Conservation (phyloP, 1,139 yeast species). For the Suhomyces bolitotheri region DNA sequence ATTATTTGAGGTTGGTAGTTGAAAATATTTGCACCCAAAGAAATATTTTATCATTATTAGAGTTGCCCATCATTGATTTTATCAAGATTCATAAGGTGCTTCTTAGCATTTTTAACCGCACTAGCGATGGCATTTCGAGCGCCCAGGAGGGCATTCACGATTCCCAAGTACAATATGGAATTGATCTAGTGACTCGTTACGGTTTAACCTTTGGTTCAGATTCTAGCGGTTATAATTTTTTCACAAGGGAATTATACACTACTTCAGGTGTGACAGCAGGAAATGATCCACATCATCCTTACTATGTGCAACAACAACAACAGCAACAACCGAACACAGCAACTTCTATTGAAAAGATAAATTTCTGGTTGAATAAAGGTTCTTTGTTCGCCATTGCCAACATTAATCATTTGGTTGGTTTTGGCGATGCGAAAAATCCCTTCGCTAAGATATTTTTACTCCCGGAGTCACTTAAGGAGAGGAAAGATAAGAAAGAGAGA, state of each 20-base stretch:
- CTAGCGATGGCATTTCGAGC: conserved; percentile 14
- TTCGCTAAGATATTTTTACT: conserved; percentile 70
- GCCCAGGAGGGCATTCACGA: conserved; percentile 38
- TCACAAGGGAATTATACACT: conserved; percentile 50
- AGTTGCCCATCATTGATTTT: conserved; percentile 63
- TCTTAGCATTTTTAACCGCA: conserved; percentile 43
- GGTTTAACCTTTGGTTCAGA: conserved; percentile 73
- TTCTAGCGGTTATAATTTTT: conserved; percentile 64
- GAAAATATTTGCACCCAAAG: conserved; percentile 77
- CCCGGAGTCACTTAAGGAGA: conserved; percentile 68
- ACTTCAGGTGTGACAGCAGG: conserved; percentile 32
- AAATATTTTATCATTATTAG: conserved; percentile 57
- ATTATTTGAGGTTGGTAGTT: conserved; percentile 70
- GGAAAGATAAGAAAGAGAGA: conserved; percentile 70
- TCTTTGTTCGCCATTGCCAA: conserved; percentile 75
- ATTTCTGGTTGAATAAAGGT: conserved; percentile 75
- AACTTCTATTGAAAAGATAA: conserved; percentile 55
- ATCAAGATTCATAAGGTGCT: conserved; percentile 65
- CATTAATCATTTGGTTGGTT: conserved; percentile 70
- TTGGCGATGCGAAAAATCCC: conserved; percentile 73
- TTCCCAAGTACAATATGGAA: conserved; percentile 51
- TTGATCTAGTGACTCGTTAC: conserved; percentile 65
- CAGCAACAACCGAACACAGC: conserved; percentile 27
- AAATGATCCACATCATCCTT: conserved; percentile 35
- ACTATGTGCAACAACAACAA: conserved; percentile 32